phyloP scores from a whole-genome alignment of 2,329 filamentous ascomycete genomes.

The Arachnomyces sp. region DNA sequence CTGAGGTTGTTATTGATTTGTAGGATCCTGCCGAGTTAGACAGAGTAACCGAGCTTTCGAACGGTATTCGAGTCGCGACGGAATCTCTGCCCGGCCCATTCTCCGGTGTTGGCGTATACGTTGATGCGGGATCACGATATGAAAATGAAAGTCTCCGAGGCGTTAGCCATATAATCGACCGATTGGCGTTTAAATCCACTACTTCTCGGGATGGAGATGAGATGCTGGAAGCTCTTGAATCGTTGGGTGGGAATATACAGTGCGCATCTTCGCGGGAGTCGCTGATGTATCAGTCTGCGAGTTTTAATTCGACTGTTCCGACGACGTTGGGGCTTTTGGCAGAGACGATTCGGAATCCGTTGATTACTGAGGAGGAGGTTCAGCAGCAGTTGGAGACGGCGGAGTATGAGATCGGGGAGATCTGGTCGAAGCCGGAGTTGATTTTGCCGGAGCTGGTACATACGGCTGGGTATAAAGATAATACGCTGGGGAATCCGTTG shows the following conservation, averaged over 20 bases:
- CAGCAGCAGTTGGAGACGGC: slow-evolving; percentile 81
- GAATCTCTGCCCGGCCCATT: slow-evolving; percentile 93
- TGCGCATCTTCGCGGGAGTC: slow-evolving; percentile 92
- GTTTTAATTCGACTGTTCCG: slow-evolving; percentile 88
- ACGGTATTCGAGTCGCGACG: slow-evolving; percentile 89
- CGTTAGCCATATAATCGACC: slow-evolving; percentile 92
- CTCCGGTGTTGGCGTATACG: slow-evolving; percentile 88
- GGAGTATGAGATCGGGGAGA: slow-evolving; percentile 91
- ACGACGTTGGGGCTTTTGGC: slow-evolving; percentile 76
- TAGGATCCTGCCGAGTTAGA: slow-evolving; percentile 83
- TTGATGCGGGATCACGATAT: slow-evolving; percentile 91
- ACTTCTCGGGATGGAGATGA: slow-evolving; percentile 64
- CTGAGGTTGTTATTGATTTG: not conserved
- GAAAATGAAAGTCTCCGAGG: slow-evolving; percentile 79
- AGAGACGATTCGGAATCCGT: slow-evolving; percentile 83
- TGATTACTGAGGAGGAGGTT: slow-evolving; percentile 81
- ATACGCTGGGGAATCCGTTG: slow-evolving; percentile 89
- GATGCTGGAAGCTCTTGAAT: slow-evolving; percentile 82
- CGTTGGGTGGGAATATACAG: slow-evolving; percentile 89
- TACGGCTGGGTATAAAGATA: slow-evolving; percentile 90
- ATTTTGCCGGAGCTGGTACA: slow-evolving; percentile 93
- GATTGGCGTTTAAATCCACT: slow-evolving; percentile 89
- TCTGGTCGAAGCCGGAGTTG: slow-evolving; percentile 94
- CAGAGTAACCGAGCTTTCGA: slow-evolving; percentile 76
- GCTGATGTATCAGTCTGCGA: slow-evolving; percentile 97